These are phyloP conservation scores for Colletotrichum orbiculare DNA, from an alignment of 2,329 filamentous ascomycete genomes.

Conservation along the genomic window DNA sequence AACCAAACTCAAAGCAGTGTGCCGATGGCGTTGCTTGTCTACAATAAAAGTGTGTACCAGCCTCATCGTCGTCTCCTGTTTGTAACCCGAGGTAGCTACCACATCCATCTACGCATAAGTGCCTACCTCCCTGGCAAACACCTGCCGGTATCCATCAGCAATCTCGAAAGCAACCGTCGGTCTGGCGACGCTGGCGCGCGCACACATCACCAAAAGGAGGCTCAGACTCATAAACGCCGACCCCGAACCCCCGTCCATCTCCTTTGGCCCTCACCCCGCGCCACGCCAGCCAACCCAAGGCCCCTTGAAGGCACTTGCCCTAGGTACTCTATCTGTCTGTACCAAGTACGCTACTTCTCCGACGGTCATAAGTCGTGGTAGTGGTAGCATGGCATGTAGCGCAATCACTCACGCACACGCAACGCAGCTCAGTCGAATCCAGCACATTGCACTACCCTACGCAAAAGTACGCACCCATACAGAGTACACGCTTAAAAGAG, in stretches of 20 bases:
- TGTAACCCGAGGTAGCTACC: too few relatives aligned
- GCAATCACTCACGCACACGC: not conserved
- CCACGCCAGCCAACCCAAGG: not conserved
- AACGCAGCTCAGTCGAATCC: not conserved
- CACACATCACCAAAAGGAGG: not conserved
- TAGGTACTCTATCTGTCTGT: not conserved
- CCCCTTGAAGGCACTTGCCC: not conserved
- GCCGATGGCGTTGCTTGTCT: too few relatives aligned
- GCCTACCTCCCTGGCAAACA: too few relatives aligned
- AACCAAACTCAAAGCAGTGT: too few relatives aligned
- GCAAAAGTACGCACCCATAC: slow-evolving; percentile 5
- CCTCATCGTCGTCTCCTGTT: too few relatives aligned
- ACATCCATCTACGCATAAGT: too few relatives aligned
- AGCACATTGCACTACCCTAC: not conserved
- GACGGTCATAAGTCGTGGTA: too few relatives aligned
- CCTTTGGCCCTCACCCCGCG: not conserved
- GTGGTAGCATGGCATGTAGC: not conserved
- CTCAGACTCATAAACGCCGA: not conserved
- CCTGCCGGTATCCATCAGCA: too few relatives aligned
- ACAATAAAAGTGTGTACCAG: too few relatives aligned
- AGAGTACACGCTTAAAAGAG: slow-evolving; percentile 8
- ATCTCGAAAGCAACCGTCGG: too few relatives aligned
- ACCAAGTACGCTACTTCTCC: not conserved
- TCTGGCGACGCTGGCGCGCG: too few relatives aligned
- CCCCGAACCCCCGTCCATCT: not conserved